Evolutionary conservation across 2,329 filamentous ascomycete species (phyloP).

Genomic region (Colletotrichum brevisporum): DNA sequence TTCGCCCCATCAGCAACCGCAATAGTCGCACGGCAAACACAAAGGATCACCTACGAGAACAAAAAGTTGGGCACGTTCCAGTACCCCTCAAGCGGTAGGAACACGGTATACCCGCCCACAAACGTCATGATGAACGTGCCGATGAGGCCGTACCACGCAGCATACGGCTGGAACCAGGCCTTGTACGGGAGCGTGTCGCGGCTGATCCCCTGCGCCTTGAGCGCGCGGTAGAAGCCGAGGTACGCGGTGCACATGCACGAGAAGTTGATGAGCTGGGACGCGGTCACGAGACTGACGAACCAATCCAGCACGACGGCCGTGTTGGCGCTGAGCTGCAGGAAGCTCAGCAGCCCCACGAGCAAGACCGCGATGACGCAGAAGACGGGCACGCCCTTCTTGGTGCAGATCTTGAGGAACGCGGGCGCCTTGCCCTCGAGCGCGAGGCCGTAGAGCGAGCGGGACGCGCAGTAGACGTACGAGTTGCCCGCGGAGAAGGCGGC

Average conservation of each 20-base stretch:
- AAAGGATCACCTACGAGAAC: conserved; percentile 68
- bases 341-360: conserved; percentile 78
- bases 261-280: conserved; percentile 82
- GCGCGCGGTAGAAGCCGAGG: conserved; percentile 78
- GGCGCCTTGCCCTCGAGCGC: conserved; percentile 79
- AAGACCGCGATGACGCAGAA: conserved; percentile 79
- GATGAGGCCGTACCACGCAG: conserved; percentile 75
- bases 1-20: background rate
- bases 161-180: conserved; percentile 78
- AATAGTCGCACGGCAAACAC: background rate
- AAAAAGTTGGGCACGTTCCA: conserved; percentile 81
- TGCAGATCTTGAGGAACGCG: conserved; percentile 72
- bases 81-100: conserved; percentile 70
- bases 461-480: conserved; percentile 75
- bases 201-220: conserved; percentile 77
- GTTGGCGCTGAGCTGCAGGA: conserved; percentile 78
- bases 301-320: conserved; percentile 78
- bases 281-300: conserved; percentile 79
- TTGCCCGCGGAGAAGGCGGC: conserved; percentile 78
- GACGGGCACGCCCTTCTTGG: conserved; percentile 77
- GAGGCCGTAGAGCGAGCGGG: conserved; percentile 76
- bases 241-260: conserved; percentile 79
- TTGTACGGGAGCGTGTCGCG: conserved; percentile 79
- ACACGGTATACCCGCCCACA: conserved; percentile 82
- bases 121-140: conserved; percentile 80